phyloP scores from a whole-genome alignment of 2,329 filamentous ascomycete genomes.

The Colletotrichum sp. region DNA sequence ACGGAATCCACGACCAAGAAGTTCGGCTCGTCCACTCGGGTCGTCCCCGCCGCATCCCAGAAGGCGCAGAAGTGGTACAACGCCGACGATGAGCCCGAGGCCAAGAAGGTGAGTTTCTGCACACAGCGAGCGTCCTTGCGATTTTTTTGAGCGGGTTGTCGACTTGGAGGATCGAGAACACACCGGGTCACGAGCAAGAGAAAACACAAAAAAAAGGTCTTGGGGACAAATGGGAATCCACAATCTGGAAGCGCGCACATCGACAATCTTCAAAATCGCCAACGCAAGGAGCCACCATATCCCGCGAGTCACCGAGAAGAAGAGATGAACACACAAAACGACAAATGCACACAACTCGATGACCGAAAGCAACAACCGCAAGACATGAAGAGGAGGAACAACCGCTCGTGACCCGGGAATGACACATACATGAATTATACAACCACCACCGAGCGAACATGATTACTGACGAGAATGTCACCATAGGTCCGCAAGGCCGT shows the following conservation, averaged over 20 bases:
- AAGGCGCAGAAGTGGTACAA: constrained; percentile 99
- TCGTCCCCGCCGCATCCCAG: constrained; percentile 83
- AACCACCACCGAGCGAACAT: neutral
- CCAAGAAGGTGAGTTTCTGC: constrained; percentile 85
- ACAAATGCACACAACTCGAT: neutral
- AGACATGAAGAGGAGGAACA: neutral
- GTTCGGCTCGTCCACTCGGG: constrained; percentile 96
- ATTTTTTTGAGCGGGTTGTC: neutral
- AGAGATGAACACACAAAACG: neutral
- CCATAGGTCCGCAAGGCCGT: constrained; percentile 90
- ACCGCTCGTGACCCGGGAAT: constrained; percentile 4
- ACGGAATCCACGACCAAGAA: constrained; percentile 81
- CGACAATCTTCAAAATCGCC: neutral
- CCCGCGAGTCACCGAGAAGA: neutral
- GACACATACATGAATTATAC: neutral
- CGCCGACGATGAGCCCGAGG: constrained; percentile 85
- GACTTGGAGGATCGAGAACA: neutral
- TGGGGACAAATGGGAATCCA: neutral
- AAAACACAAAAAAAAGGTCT: neutral
- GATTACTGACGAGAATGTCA: constrained; percentile 9
- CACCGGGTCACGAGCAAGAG: constrained; percentile 1
- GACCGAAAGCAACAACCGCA: neutral
- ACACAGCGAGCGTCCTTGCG: constrained; percentile 22
- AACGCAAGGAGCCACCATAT: neutral
- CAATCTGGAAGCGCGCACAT: neutral